A percentile compares a stretch with the other conserved stretches of the same genome.
phyloP scores from a whole-genome alignment of 2,329 filamentous ascomycete species.

The Colletotrichum gigasporum region DNA sequence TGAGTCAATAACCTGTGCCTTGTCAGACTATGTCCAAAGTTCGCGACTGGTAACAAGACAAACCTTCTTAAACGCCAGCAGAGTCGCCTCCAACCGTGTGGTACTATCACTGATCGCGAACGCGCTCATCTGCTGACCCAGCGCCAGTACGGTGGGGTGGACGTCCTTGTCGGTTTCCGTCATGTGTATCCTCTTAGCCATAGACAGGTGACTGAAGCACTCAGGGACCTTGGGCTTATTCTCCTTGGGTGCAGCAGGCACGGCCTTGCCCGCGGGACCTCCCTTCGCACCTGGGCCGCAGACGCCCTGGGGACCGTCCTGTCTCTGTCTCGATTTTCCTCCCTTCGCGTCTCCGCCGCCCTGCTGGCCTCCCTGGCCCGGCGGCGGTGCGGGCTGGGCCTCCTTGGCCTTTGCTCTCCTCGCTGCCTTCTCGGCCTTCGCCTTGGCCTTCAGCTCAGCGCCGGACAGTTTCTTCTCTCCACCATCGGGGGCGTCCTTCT shows the following conservation, averaged over 20 bases:
- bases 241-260: conserved; percentile 54
- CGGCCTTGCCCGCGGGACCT: conserved; percentile 45
- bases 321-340: conserved; percentile 57
- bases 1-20: conserved; percentile 81
- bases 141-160: conserved; percentile 83
- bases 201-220: conserved; percentile 85
- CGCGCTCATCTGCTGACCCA: conserved; percentile 90
- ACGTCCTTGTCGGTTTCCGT: conserved; percentile 77
- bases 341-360: conserved; percentile 53
- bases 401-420: conserved; percentile 78
- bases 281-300: conserved; percentile 41
- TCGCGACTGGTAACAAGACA: not conserved
- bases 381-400: conserved; percentile 54
- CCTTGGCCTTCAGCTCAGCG: conserved; percentile 87
- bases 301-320: conserved; percentile 48
- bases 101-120: conserved; percentile 92
- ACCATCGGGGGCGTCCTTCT: conserved; percentile 32
- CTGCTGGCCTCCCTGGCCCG: conserved; percentile 45
- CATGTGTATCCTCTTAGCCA: conserved; percentile 65
- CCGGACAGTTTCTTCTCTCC: conserved; percentile 69
- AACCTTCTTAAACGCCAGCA: conserved; percentile 90
- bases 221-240: conserved; percentile 71
- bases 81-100: conserved; percentile 84
- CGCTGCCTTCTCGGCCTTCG: conserved; percentile 91
- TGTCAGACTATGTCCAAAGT: conserved; percentile 23